Percentiles rank a stretch among this genome's conserved stretches.
These are phyloP conservation scores for Talaromyces piceae DNA, from an alignment of 2,329 filamentous ascomycete genomes.

Conservation along the genomic window DNA sequence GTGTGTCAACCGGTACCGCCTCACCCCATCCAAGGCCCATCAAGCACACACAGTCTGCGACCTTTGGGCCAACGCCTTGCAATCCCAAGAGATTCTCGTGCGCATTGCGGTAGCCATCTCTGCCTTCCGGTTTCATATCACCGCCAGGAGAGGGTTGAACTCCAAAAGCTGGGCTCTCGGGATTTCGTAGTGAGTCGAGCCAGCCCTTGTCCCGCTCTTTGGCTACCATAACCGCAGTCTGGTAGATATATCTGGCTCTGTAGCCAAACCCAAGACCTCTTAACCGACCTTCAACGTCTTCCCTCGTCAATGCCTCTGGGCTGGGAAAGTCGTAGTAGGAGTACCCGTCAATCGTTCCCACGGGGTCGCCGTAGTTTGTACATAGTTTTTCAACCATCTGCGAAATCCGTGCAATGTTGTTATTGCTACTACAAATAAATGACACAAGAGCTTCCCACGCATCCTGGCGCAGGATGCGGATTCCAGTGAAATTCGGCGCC, in stretches of 20 bases:
- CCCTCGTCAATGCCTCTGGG: slow-evolving; percentile 63
- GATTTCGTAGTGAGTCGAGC: slow-evolving; percentile 72
- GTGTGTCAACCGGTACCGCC: slow-evolving; percentile 91
- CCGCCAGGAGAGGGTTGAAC: slow-evolving; percentile 36
- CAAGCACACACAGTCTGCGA: slow-evolving; percentile 90
- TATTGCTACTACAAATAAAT: slow-evolving; percentile 99
- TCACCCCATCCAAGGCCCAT: slow-evolving; percentile 97
- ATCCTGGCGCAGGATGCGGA: slow-evolving; percentile 88
- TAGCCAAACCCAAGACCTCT: slow-evolving; percentile 88
- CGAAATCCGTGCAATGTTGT: slow-evolving; percentile 90
- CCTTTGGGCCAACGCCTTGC: slow-evolving; percentile 89
- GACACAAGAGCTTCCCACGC: slow-evolving; percentile 89
- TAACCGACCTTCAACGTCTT: slow-evolving; percentile 71
- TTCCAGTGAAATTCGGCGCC: slow-evolving; percentile 78
- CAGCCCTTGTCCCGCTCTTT: slow-evolving; percentile 61
- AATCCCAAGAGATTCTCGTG: slow-evolving; percentile 72
- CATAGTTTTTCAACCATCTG: slow-evolving; percentile 97
- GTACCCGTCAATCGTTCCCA: slow-evolving; percentile 62
- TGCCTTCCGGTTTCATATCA: slow-evolving; percentile 43
- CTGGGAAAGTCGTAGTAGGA: slow-evolving; percentile 82
- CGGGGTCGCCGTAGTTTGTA: slow-evolving; percentile 68
- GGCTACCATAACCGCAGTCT: slow-evolving; percentile 71
- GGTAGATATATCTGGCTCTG: slow-evolving; percentile 81
- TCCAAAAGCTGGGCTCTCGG: slow-evolving; percentile 58
- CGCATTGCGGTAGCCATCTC: slow-evolving; percentile 66